These are phyloP conservation scores for Fraxinus pennsylvanica DNA, from an alignment of 257 asterid species.

Conservation along the genomic window DNA sequence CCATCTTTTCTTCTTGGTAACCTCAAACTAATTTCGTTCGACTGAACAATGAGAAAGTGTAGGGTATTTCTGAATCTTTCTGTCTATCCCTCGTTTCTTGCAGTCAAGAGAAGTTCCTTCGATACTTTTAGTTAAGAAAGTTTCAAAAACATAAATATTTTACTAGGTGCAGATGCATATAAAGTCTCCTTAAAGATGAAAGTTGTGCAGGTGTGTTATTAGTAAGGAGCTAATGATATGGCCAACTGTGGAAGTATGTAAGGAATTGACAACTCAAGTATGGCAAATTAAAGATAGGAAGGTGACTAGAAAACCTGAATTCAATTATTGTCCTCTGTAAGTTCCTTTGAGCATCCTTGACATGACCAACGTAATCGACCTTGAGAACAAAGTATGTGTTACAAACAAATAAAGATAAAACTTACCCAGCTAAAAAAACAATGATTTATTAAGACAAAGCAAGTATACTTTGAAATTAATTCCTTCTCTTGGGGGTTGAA, in stretches of 20 bases:
- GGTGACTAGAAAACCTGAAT: slow-evolving; percentile 53
- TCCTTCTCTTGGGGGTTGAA: slow-evolving; percentile 51
- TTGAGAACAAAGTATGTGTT: slow-evolving; percentile 28
- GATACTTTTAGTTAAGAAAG: slow-evolving; percentile 20
- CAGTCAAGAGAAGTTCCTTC: slow-evolving; percentile 14
- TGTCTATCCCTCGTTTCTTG: slow-evolving; percentile 16
- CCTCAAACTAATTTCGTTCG: not conserved
- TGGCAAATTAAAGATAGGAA: slow-evolving; percentile 26
- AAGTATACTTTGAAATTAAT: slow-evolving; percentile 67
- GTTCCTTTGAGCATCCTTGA: slow-evolving; percentile 81
- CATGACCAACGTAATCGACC: slow-evolving; percentile 78
- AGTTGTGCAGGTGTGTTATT: slow-evolving; percentile 13
- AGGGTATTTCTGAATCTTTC: not conserved
- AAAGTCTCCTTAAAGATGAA: slow-evolving; percentile 16
- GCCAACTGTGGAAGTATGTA: slow-evolving; percentile 16
- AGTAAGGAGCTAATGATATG: slow-evolving; percentile 13
- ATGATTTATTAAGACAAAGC: slow-evolving; percentile 5
- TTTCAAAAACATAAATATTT: not conserved
- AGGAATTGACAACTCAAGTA: slow-evolving; percentile 15
- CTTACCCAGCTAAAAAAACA: slow-evolving; percentile 16
- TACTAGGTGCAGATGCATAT: slow-evolving; percentile 7
- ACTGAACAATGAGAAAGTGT: not conserved
- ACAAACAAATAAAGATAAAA: slow-evolving; percentile 25
- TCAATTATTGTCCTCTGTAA: slow-evolving; percentile 71
- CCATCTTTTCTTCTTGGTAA: not conserved